Conservation (phyloP, 1,139 yeast genomes). For the Blastobotrys proliferans region DNA sequence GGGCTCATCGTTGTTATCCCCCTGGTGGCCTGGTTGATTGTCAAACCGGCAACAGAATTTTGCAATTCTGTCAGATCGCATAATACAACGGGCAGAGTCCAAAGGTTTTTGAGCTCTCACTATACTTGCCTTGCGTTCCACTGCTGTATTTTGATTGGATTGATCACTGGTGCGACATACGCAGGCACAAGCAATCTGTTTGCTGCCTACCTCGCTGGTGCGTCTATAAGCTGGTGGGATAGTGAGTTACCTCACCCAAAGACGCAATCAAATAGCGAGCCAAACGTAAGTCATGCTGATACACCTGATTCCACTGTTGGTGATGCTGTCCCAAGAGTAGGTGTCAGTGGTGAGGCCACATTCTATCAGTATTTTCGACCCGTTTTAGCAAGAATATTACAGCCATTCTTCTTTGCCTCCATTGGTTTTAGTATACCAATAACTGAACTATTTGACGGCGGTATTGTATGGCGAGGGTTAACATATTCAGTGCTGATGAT, state of each 20-base stretch:
- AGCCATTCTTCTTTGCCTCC: constrained; percentile 10
- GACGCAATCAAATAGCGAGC: too few species aligned
- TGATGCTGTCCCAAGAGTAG: neutral
- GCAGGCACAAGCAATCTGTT: constrained; percentile 10
- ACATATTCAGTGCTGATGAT: constrained; percentile 5
- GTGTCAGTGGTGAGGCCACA: neutral
- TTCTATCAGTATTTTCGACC: neutral
- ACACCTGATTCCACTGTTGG: too few species aligned
- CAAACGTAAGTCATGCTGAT: too few species aligned
- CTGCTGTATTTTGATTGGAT: neutral
- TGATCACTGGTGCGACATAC: constrained; percentile 7
- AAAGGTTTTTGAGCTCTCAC: neutral
- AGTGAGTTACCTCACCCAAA: neutral
- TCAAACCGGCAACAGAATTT: constrained; percentile 4
- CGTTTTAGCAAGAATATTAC: neutral
- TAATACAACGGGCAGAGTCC: neutral
- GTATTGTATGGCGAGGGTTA: constrained; percentile 5
- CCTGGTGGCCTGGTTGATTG: neutral
- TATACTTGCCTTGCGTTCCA: neutral
- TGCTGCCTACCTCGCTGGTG: constrained; percentile 11
- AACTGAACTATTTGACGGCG: constrained; percentile 2
- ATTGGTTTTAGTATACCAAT: constrained; percentile 10
- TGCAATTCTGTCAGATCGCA: neutral
- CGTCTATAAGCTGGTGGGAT: constrained; percentile 6
- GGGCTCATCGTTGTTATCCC: neutral